phyloP scores from a whole-genome alignment of 176 grass and related monocot genomes.

The Triticum turgidum region DNA sequence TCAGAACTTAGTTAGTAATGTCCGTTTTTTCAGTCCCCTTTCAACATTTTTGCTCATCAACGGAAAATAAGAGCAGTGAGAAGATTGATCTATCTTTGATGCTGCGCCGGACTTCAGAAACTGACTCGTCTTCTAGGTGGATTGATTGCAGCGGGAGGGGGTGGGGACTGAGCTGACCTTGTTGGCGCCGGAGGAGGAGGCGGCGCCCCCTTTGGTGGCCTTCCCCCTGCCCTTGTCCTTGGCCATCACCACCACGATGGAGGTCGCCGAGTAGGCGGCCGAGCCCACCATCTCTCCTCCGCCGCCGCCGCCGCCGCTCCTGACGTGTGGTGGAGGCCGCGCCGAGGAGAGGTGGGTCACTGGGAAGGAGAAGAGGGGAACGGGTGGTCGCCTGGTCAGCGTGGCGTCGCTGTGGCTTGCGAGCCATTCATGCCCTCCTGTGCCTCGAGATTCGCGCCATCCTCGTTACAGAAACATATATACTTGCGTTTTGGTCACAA shows the following conservation, averaged over 20 bases:
- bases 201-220: conserved; percentile 10
- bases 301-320: background rate
- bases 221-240: conserved; percentile 35
- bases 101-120: too few species aligned
- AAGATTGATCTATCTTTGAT: too few species aligned
- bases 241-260: conserved; percentile 49
- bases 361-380: background rate
- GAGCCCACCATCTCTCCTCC: conserved; percentile 34
- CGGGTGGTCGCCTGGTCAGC: conserved; percentile 7
- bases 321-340: background rate
- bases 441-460: background rate
- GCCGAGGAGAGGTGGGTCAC: conserved; percentile 4
- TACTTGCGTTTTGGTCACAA: too few species aligned
- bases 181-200: conserved; percentile 23
- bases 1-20: background rate
- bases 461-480: too few species aligned
- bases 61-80: too few species aligned
- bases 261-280: conserved; percentile 33
- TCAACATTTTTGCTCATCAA: background rate
- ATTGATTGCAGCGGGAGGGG: background rate
- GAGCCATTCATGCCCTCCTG: background rate
- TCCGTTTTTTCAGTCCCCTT: background rate
- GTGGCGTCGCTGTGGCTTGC: background rate
- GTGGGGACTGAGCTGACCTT: conserved; percentile 27
- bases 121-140: background rate